A percentile compares a stretch with the other conserved stretches of the same genome.
These are phyloP conservation scores for Amanita polypyramis DNA, from an alignment of 768 basidiomycete genomes.

Conservation along the genomic window DNA sequence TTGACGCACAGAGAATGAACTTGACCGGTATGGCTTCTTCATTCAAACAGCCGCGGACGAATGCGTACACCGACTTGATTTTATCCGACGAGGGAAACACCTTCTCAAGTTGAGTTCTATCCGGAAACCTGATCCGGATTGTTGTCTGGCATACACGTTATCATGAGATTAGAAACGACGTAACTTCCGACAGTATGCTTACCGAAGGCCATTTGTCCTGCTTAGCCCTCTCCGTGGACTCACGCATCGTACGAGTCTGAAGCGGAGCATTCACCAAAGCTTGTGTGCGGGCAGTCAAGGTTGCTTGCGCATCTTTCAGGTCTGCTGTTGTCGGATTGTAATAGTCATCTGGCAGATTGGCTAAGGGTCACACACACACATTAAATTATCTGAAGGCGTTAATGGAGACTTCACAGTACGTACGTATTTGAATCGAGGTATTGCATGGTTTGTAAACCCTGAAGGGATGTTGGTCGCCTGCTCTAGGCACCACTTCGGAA, in stretches of 20 bases:
- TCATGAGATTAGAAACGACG: neutral
- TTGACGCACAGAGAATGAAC: conserved; percentile 72
- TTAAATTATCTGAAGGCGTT: neutral
- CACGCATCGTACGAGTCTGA: conserved; percentile 50
- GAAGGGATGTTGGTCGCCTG: conserved; percentile 18
- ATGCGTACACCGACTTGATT: conserved; percentile 77
- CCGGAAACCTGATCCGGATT: conserved; percentile 73
- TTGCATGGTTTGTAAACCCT: conserved; percentile 39
- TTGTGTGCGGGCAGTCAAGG: conserved; percentile 49
- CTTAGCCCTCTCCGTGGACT: conserved; percentile 49
- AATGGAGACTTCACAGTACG: conserved; percentile 13
- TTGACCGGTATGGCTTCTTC: conserved; percentile 73
- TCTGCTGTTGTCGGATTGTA: conserved; percentile 66
- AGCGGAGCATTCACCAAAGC: conserved; percentile 63
- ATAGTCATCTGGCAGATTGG: conserved; percentile 58
- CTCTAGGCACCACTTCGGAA: neutral
- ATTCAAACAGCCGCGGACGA: conserved; percentile 59
- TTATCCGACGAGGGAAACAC: conserved; percentile 69
- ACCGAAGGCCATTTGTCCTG: conserved; percentile 68
- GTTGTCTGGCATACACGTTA: conserved; percentile 42
- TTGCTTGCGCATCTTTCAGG: conserved; percentile 55
- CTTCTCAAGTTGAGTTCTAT: conserved; percentile 74
- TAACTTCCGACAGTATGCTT: conserved; percentile 12
- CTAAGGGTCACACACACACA: conserved; percentile 15
- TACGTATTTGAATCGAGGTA: conserved; percentile 21